A percentile compares a stretch with the other conserved stretches of the same genome.
These are phyloP conservation scores for Penicillium sp. DNA, from an alignment of 2,329 filamentous ascomycete species.

Conservation along the genomic window DNA sequence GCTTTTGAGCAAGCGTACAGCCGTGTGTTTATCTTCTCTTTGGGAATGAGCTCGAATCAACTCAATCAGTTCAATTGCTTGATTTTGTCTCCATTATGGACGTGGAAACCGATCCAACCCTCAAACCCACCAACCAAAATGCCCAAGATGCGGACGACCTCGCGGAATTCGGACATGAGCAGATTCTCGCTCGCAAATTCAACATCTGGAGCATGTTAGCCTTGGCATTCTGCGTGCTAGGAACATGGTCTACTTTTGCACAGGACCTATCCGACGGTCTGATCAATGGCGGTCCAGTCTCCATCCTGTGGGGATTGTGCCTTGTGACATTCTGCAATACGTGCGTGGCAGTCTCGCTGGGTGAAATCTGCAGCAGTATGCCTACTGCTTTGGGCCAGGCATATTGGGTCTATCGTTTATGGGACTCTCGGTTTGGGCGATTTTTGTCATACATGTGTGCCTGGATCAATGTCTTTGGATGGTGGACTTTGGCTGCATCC, in stretches of 20 bases:
- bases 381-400: constrained; percentile 62
- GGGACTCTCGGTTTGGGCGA: constrained; percentile 44
- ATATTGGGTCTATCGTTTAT: constrained; percentile 55
- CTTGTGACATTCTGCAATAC: constrained; percentile 55
- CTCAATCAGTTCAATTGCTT: not conserved
- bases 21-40: not conserved
- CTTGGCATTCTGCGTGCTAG: constrained; percentile 57
- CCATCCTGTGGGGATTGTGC: constrained; percentile 57
- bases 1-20: not conserved
- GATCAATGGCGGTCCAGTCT: constrained; percentile 55
- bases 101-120: constrained; percentile 13
- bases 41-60: constrained; percentile 12
- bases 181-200: constrained; percentile 51
- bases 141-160: constrained; percentile 44
- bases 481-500: constrained; percentile 59
- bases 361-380: constrained; percentile 60
- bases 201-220: constrained; percentile 59
- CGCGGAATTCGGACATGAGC: constrained; percentile 44
- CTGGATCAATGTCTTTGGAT: constrained; percentile 63
- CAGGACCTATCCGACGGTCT: constrained; percentile 55
- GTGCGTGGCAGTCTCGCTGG: constrained; percentile 57
- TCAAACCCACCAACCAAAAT: constrained; percentile 29
- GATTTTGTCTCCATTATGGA: constrained; percentile 12
- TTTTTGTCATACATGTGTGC: constrained; percentile 59
- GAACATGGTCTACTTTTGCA: constrained; percentile 61